phyloP scores from a whole-genome alignment of 176 grass and related monocot species.

The Luzula sylvatica region DNA sequence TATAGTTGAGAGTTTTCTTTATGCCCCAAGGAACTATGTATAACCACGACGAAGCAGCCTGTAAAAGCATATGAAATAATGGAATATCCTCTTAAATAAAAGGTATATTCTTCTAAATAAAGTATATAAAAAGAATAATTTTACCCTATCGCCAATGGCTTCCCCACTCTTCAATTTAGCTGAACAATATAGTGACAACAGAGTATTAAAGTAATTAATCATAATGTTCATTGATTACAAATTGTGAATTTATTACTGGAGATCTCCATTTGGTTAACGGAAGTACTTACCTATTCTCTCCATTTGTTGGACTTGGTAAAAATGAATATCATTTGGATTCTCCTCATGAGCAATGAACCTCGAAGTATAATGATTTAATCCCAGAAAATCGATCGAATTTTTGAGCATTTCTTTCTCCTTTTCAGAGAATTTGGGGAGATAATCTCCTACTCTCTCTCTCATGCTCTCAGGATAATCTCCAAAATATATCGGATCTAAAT shows the following conservation, averaged over 20 bases:
- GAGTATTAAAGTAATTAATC: too few relatives aligned
- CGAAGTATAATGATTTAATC: slow-evolving; percentile 89
- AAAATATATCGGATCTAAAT: slow-evolving; percentile 82
- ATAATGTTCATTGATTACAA: too few relatives aligned
- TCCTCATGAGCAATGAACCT: slow-evolving; percentile 62
- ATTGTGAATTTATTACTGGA: too few relatives aligned
- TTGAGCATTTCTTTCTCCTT: slow-evolving; percentile 73
- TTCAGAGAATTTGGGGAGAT: slow-evolving; percentile 83
- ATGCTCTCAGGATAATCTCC: slow-evolving; percentile 93
- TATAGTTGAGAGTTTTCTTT: slow-evolving; percentile 53
- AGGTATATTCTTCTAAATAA: not conserved
- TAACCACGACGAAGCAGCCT: slow-evolving; percentile 97
- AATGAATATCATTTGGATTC: slow-evolving; percentile 35
- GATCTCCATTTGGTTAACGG: too few relatives aligned
- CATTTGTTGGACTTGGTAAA: slow-evolving; percentile 59
- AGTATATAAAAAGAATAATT: too few relatives aligned
- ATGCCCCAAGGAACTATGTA: slow-evolving; percentile 95
- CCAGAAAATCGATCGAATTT: slow-evolving; percentile 91
- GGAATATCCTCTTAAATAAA: slow-evolving; percentile 9
- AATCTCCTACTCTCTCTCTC: slow-evolving; percentile 54
- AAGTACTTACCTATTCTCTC: slow-evolving; percentile 50
- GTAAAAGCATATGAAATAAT: slow-evolving; percentile 17
- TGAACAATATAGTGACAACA: slow-evolving; percentile 39
- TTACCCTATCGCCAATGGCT: slow-evolving; percentile 89
- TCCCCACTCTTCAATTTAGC: slow-evolving; percentile 51